Percentiles rank a stretch among this genome's conserved stretches.
phyloP scores from a whole-genome alignment of 75 land plant species.

The Picea glauca region DNA sequence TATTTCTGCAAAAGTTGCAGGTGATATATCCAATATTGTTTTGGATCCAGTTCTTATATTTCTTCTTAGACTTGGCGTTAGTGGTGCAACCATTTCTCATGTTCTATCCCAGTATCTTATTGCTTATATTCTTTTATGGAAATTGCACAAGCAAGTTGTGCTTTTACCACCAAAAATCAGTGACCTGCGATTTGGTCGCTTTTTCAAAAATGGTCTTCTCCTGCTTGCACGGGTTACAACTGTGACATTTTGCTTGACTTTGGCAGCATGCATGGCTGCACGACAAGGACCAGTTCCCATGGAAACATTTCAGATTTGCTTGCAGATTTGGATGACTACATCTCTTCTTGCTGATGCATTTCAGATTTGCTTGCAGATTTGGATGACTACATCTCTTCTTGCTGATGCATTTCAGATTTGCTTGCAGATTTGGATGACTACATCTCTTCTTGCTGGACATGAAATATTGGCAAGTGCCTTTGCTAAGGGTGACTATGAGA shows the following conservation, averaged over 20 bases:
- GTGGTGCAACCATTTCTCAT: constrained; percentile 96
- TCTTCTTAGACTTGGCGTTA: constrained; percentile 51
- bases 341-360: constrained; percentile 94
- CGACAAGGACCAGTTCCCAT: constrained; percentile 61
- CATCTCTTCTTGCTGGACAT: constrained; percentile 95
- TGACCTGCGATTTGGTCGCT: constrained; percentile 62
- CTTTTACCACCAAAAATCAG: constrained; percentile 69
- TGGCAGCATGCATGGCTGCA: constrained; percentile 90
- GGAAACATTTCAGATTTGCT: constrained; percentile 96
- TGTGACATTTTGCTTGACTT: constrained; percentile 73
- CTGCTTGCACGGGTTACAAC: constrained; percentile 68
- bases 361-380: constrained; percentile 93
- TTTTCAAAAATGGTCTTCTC: constrained; percentile 77
- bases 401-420: constrained; percentile 96
- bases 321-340: constrained; percentile 90
- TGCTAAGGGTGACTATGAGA: constrained; percentile 44
- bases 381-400: constrained; percentile 86
- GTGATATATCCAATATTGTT: constrained; percentile 61
- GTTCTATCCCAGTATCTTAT: constrained; percentile 70
- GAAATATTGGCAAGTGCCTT: constrained; percentile 75
- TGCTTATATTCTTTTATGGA: too few relatives aligned
- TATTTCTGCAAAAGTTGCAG: constrained; percentile 70
- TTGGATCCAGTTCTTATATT: constrained; percentile 88
- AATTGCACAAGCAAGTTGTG: background rate
- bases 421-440: constrained; percentile 89